A percentile compares a stretch with the other conserved stretches of the same genome.
phyloP scores from a whole-genome alignment of 352 stramenopile genomes.

The Albugo laibachii region DNA sequence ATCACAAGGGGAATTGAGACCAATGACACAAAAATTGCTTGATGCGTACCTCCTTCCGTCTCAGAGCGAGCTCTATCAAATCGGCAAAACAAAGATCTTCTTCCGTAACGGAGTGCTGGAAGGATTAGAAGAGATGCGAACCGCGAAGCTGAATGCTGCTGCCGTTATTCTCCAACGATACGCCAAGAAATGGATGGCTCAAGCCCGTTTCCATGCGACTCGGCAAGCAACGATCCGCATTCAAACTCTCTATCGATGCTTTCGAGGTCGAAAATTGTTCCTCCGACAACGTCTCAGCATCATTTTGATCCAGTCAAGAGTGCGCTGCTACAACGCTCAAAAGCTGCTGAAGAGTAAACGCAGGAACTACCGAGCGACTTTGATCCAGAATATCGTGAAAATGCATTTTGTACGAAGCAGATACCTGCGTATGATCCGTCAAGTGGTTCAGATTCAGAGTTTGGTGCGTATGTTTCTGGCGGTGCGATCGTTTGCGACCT shows the following conservation, averaged over 20 bases:
- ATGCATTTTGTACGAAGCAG: constrained; percentile 43
- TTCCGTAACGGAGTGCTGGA: constrained; percentile 86
- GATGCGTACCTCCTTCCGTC: constrained; percentile 32
- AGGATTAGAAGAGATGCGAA: constrained; percentile 71
- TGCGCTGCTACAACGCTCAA: constrained; percentile 38
- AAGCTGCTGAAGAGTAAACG: constrained; percentile 35
- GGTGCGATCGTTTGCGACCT: constrained; percentile 40
- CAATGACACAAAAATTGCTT: constrained; percentile 25
- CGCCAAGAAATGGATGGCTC: constrained; percentile 60
- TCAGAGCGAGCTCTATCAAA: constrained; percentile 47
- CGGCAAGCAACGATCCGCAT: constrained; percentile 34
- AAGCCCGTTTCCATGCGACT: constrained; percentile 32
- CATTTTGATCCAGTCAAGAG: constrained; percentile 40
- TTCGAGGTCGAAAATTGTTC: constrained; percentile 24
- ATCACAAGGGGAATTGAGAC: constrained; percentile 13
- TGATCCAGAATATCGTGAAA: constrained; percentile 74
- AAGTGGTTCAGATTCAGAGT: constrained; percentile 58
- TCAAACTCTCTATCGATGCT: constrained; percentile 33
- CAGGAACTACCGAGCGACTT: constrained; percentile 40
- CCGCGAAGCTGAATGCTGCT: constrained; percentile 51
- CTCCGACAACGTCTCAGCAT: constrained; percentile 33
- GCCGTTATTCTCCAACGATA: constrained; percentile 70
- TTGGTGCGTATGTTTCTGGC: constrained; percentile 69
- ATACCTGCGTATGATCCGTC: constrained; percentile 46
- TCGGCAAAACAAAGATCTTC: constrained; percentile 87